A percentile compares a stretch with the other conserved stretches of the same genome.
These are phyloP conservation scores for Massariosphaeria phaeospora DNA, from an alignment of 495 filamentous ascomycete species.

Conservation along the genomic window DNA sequence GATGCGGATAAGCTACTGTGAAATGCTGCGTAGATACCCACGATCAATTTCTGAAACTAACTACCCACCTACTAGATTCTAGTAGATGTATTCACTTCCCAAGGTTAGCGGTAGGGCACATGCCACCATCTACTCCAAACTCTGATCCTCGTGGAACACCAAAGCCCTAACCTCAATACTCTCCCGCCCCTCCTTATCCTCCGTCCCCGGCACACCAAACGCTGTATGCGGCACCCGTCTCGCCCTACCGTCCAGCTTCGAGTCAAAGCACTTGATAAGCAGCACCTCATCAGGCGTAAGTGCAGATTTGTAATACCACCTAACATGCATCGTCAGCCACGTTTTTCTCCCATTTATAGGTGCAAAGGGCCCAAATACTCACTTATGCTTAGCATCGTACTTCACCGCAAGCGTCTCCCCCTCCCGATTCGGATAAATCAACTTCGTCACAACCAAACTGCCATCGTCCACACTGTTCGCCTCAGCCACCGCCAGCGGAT, in stretches of 20 bases:
- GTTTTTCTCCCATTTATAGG: neutral
- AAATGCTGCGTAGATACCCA: too few species aligned
- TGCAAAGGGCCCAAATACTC: neutral
- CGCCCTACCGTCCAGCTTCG: constrained; percentile 52
- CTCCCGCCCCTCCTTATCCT: constrained; percentile 49
- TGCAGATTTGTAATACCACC: constrained; percentile 29
- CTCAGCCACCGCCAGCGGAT: constrained; percentile 61
- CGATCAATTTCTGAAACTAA: too few species aligned
- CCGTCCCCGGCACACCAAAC: constrained; percentile 53
- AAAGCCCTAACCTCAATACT: constrained; percentile 62
- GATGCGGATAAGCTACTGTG: too few species aligned
- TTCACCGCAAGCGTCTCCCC: constrained; percentile 32
- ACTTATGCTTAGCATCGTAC: constrained; percentile 17
- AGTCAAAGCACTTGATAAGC: constrained; percentile 70
- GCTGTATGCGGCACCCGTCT: constrained; percentile 58
- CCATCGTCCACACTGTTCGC: constrained; percentile 29
- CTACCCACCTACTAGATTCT: too few species aligned
- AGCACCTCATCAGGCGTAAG: constrained; percentile 58
- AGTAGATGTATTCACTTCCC: too few species aligned
- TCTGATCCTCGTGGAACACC: constrained; percentile 52
- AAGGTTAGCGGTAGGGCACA: neutral
- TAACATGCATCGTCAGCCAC: constrained; percentile 1
- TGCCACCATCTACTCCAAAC: constrained; percentile 35
- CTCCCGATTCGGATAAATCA: constrained; percentile 32
- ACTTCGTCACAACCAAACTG: constrained; percentile 25